Evolutionary conservation across 2,329 filamentous ascomycete genomes (phyloP).

Genomic region (Diplodia intermedia): DNA sequence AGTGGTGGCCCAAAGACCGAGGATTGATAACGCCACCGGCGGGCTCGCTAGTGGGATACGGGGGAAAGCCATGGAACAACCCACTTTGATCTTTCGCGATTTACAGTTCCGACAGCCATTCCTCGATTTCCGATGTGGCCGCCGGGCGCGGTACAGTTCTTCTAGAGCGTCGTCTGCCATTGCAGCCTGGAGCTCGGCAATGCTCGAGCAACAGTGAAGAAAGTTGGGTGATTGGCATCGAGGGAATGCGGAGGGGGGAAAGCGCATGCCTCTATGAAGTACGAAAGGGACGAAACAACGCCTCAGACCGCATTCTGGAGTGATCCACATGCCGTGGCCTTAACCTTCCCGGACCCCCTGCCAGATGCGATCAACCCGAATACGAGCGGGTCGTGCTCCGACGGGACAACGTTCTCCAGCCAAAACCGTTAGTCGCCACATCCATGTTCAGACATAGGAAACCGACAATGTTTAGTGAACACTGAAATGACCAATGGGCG

Average conservation of each 20-base stretch:
- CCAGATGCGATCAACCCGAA: constrained; percentile 1
- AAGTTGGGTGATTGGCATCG: background rate
- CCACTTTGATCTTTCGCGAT: constrained; percentile 22
- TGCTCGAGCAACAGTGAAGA: background rate
- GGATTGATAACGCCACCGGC: background rate
- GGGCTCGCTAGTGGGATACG: background rate
- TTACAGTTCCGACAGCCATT: constrained; percentile 21
- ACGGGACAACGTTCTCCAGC: background rate
- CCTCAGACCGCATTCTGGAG: constrained; percentile 1
- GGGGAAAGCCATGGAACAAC: background rate
- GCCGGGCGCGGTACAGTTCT: background rate
- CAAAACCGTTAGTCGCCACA: background rate
- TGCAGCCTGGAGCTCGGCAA: too few relatives aligned
- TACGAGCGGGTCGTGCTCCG: constrained; percentile 3
- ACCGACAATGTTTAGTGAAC: background rate
- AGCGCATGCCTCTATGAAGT: background rate
- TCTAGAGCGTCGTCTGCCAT: background rate
- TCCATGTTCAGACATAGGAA: constrained; percentile 3
- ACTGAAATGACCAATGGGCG: background rate
- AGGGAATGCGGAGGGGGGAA: background rate
- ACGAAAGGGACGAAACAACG: constrained; percentile 2
- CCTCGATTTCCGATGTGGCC: constrained; percentile 17
- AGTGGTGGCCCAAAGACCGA: background rate
- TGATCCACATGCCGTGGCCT: background rate
- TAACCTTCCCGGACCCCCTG: constrained; percentile 2